These are phyloP conservation scores for Guillardia theta DNA, from an alignment of 78 protist genomes.

Conservation along the genomic window DNA sequence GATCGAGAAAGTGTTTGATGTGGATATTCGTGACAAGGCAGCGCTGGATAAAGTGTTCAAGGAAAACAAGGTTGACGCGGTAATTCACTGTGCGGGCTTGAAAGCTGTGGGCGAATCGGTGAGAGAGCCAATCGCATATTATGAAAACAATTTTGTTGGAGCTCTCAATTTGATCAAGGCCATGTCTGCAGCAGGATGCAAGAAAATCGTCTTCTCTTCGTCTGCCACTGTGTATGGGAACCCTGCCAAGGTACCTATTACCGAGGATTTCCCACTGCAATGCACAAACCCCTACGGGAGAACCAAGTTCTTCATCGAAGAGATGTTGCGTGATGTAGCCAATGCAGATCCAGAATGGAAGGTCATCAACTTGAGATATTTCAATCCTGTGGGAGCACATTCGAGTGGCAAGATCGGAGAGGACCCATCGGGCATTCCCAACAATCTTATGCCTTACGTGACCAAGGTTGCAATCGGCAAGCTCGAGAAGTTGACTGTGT, in stretches of 20 bases:
- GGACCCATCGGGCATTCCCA: conserved; percentile 90
- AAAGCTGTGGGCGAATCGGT: conserved; percentile 94
- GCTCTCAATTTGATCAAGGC: conserved; percentile 46
- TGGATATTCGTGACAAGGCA: conserved; percentile 59
- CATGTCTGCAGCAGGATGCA: conserved; percentile 10
- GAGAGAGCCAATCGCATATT: conserved; percentile 83
- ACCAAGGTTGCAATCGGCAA: conserved; percentile 91
- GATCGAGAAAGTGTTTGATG: not conserved
- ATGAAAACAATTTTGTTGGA: conserved; percentile 83
- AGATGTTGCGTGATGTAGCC: conserved; percentile 60
- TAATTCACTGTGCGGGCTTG: conserved; percentile 93
- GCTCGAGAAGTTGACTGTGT: conserved; percentile 80
- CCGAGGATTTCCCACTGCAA: conserved; percentile 72
- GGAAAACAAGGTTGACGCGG: conserved; percentile 55
- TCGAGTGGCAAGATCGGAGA: conserved; percentile 95
- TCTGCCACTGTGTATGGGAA: conserved; percentile 98
- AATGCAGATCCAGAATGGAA: conserved; percentile 30
- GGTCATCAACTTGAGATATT: conserved; percentile 72
- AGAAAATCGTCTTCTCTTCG: conserved; percentile 91
- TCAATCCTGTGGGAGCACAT: conserved; percentile 99
- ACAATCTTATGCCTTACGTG: conserved; percentile 94
- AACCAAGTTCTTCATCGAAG: conserved; percentile 92
- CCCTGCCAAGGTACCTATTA: conserved; percentile 73
- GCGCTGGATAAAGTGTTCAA: conserved; percentile 54
- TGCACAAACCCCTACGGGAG: conserved; percentile 94